These are phyloP conservation scores for Chloris gayana DNA, from an alignment of 176 grass and related monocot species.

Conservation along the genomic window DNA sequence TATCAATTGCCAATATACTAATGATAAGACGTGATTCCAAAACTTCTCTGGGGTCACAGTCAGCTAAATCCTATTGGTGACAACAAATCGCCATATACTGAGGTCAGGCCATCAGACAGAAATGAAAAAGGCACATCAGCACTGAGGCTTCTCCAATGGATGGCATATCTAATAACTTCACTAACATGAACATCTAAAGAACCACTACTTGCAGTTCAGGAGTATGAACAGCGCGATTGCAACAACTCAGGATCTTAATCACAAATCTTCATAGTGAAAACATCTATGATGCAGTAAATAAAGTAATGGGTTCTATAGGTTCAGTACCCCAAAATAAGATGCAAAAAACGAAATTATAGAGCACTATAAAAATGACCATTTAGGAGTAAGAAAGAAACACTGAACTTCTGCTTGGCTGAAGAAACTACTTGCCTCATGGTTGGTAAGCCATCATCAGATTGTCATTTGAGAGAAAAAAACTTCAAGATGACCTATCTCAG, in stretches of 20 bases:
- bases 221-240: neutral
- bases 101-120: slow-evolving; percentile 9
- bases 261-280: slow-evolving; percentile 13
- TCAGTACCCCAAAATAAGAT: slow-evolving; percentile 21
- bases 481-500: slow-evolving; percentile 2
- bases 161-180: slow-evolving; percentile 9
- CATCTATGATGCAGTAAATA: neutral
- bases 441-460: slow-evolving; percentile 40
- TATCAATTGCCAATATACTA: slow-evolving; percentile 27
- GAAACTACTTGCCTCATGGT: slow-evolving; percentile 63
- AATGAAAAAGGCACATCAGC: slow-evolving; percentile 18
- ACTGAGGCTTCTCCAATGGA: slow-evolving; percentile 6
- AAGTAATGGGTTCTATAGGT: neutral
- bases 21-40: slow-evolving; percentile 7
- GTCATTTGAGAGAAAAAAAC: slow-evolving; percentile 33
- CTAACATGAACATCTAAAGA: neutral
- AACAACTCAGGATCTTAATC: neutral
- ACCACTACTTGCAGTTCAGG: neutral
- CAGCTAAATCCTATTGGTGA: slow-evolving; percentile 8
- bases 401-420: slow-evolving; percentile 31
- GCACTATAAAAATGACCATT: slow-evolving; percentile 3
- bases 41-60: neutral
- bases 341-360: slow-evolving; percentile 26
- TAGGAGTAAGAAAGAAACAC: slow-evolving; percentile 36
- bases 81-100: neutral